Evolutionary conservation across 2,329 filamentous ascomycete genomes (phyloP).

Genomic region (Gliomastix tumulicola): DNA sequence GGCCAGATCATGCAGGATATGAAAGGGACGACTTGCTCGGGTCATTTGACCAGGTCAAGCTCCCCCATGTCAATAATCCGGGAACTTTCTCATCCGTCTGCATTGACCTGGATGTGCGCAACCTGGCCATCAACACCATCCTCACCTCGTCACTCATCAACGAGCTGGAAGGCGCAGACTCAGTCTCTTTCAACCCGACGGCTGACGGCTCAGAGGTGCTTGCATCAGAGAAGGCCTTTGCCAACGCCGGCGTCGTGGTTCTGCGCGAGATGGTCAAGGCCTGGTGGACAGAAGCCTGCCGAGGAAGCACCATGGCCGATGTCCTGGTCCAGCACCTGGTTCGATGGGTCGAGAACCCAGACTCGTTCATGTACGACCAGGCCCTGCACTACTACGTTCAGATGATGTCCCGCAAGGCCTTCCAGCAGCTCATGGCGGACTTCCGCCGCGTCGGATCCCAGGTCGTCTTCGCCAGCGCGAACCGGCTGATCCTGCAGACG

Average conservation of each 20-base stretch:
- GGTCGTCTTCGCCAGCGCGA: slow-evolving; percentile 89
- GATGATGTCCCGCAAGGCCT: slow-evolving; percentile 96
- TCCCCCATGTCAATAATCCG: slow-evolving; percentile 89
- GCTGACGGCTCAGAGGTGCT: slow-evolving; percentile 44
- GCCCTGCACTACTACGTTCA: slow-evolving; percentile 96
- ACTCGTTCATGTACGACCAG: slow-evolving; percentile 91
- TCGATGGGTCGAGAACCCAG: slow-evolving; percentile 91
- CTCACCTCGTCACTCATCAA: slow-evolving; percentile 95
- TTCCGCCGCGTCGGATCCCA: slow-evolving; percentile 93
- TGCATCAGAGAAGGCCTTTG: slow-evolving; percentile 83
- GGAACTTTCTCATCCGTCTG: slow-evolving; percentile 95
- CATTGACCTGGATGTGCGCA: slow-evolving; percentile 89
- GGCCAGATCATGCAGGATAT: slow-evolving; percentile 91
- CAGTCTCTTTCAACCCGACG: slow-evolving; percentile 67
- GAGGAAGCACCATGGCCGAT: slow-evolving; percentile 89
- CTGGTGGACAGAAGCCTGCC: slow-evolving; percentile 95
- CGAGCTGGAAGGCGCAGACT: slow-evolving; percentile 85
- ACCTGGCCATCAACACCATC: slow-evolving; percentile 96
- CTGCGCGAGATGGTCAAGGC: slow-evolving; percentile 96
- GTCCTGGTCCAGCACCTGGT: slow-evolving; percentile 96
- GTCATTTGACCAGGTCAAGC: slow-evolving; percentile 76
- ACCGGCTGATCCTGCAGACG: slow-evolving; percentile 85
- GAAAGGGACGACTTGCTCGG: slow-evolving; percentile 86
- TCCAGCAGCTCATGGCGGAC: slow-evolving; percentile 94
- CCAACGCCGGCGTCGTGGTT: slow-evolving; percentile 84